These are phyloP conservation scores for Xanthoconium separans DNA, from an alignment of 1,284 basidiomycete species.

Conservation along the genomic window DNA sequence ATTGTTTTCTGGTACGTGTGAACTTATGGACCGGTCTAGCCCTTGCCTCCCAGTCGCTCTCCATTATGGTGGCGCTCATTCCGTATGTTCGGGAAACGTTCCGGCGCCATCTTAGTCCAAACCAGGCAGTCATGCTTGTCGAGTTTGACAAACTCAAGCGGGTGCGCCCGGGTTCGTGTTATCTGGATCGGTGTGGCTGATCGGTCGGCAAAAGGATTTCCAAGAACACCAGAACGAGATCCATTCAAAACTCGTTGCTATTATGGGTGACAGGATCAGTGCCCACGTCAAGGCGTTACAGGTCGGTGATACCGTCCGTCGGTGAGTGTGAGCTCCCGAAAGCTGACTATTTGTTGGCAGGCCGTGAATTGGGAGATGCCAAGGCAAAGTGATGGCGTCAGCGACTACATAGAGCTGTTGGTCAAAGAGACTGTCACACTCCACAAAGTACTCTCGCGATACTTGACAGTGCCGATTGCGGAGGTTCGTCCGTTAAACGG, in stretches of 20 bases:
- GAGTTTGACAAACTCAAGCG: constrained; percentile 99
- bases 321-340: neutral
- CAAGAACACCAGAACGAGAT: constrained; percentile 99
- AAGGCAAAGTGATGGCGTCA: constrained; percentile 56
- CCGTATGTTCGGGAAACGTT: constrained; percentile 96
- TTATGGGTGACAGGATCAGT: constrained; percentile 94
- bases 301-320: constrained; percentile 40
- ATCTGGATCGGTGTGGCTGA: constrained; percentile 15
- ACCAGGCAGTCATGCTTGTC: constrained; percentile 94
- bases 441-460: constrained; percentile 94
- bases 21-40: constrained; percentile 47
- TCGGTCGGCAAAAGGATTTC: constrained; percentile 67
- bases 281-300: constrained; percentile 83
- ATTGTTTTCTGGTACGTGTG: constrained; percentile 11
- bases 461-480: constrained; percentile 74
- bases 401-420: constrained; percentile 87
- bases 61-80: constrained; percentile 93
- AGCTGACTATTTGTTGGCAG: constrained; percentile 36
- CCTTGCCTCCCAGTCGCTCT: constrained; percentile 92
- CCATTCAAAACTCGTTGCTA: constrained; percentile 94
- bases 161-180: constrained; percentile 44
- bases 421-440: constrained; percentile 95
- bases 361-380: constrained; percentile 74
- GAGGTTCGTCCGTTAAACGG: constrained; percentile 52
- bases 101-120: constrained; percentile 86